Evolutionary conservation across 2,329 filamentous ascomycete species (phyloP).

Genomic region (Fusarium armeniacum): DNA sequence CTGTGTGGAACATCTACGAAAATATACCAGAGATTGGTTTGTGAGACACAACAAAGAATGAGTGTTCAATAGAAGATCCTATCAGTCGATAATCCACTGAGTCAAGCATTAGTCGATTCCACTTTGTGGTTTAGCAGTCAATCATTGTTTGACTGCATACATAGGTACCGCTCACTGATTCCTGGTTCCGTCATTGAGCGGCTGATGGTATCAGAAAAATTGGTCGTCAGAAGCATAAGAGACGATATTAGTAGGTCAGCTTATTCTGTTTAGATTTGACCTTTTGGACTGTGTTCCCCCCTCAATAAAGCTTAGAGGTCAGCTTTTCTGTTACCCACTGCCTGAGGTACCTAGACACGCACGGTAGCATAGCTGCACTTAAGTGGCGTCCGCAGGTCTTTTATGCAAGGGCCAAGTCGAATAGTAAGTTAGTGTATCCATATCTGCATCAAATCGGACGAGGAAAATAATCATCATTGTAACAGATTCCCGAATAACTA

Average conservation of each 20-base stretch:
- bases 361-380: constrained; percentile 34
- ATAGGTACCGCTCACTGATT: background rate
- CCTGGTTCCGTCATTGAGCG: constrained; percentile 13
- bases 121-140: background rate
- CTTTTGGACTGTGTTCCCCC: no score
- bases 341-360: background rate
- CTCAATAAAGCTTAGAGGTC: no score
- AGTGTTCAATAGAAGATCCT: background rate
- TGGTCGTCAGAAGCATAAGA: no score
- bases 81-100: background rate
- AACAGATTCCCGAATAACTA: background rate
- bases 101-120: background rate
- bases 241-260: no score
- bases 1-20: background rate
- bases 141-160: background rate
- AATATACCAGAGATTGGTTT: background rate
- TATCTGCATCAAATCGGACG: background rate
- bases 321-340: no score
- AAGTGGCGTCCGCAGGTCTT: constrained; percentile 26
- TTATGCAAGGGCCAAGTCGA: constrained; percentile 31
- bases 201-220: background rate
- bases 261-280: no score
- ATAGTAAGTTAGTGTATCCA: background rate
- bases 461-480: background rate
- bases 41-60: constrained; percentile 2